Evolutionary conservation across 2,329 filamentous ascomycete species (phyloP), one percentile per base, ranked within the genome.

Genomic region (Claviceps africana): DNA sequence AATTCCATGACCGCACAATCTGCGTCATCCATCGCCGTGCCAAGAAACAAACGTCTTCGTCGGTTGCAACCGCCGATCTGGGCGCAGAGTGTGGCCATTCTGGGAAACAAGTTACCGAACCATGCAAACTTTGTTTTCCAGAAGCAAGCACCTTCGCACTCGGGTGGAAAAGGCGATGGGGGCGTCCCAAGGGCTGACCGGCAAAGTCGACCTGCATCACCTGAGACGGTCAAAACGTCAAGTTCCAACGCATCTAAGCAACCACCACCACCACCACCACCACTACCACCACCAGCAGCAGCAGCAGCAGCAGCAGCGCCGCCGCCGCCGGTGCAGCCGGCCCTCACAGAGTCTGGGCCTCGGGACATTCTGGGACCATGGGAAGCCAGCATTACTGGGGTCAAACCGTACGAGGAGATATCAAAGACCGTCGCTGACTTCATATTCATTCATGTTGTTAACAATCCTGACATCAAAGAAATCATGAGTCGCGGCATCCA

Each of bases 341-440:
- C 64, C 19, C 58, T 61, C 4, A 53, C 55, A 52, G 59, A 68
- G 42, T 50, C 66, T 43, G 61, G 59, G 1, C 60, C 66, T 1
- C 61, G 64, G 40, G 65, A 66, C 21, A 59, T 70, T 25, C 64
- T 82, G 3, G 77, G 77, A 0, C 70, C 74, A 0, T 85, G 82
- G 81, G 82, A 86, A 60, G 69, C 74, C 25, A 79, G 82, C 35
- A 83, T 95, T 47, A 83, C 81, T 1, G 82, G 85, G 47, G 72
- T 79, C 10, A 80, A 82, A 54, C 86, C 86, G 0, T 77, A 82
- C 52, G 86, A 93, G 59, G 83, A 90, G 55, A 69, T 93, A 11
- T 81, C 82, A n/a, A 85, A 82, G 60, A 66, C 74, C 19, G 76
- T 95, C n/a, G 86, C 85, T 55, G 86, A 95, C 63, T 95, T 89